A percentile compares a stretch with the other conserved stretches of the same genome.
These are phyloP conservation scores for Bipolaris gigantea DNA, from an alignment of 2,329 filamentous ascomycete species.

Conservation along the genomic window DNA sequence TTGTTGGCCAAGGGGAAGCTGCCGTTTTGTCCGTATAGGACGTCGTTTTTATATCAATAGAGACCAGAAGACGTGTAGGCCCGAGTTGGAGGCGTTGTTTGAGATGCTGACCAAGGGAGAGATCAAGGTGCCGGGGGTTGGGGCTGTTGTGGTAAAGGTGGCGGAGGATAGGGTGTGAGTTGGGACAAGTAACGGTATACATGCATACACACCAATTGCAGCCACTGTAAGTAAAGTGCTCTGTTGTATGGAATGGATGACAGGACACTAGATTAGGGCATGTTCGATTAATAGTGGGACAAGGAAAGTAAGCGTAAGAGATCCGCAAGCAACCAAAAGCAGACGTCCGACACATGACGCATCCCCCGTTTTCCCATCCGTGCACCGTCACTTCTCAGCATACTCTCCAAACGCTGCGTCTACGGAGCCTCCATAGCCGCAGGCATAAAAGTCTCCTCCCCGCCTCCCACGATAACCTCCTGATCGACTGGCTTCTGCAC, in stretches of 20 bases:
- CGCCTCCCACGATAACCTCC: background rate
- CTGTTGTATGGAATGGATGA: too few species aligned
- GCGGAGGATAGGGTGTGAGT: background rate
- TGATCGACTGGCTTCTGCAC: background rate
- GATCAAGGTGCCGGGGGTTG: constrained; percentile 37
- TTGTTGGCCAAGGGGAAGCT: background rate
- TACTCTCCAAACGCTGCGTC: background rate
- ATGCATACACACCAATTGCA: too few species aligned
- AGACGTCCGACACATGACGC: background rate
- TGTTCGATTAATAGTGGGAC: too few species aligned
- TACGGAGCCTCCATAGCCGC: constrained; percentile 3
- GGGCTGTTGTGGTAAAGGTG: constrained; percentile 31
- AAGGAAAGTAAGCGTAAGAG: too few species aligned
- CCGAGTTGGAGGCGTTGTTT: background rate
- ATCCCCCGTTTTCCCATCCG: background rate
- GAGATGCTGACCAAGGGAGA: constrained; percentile 22
- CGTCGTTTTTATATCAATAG: background rate
- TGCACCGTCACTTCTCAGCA: background rate
- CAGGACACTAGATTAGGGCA: too few species aligned
- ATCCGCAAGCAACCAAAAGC: too few species aligned
- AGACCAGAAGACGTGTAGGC: background rate
- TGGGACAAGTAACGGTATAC: background rate
- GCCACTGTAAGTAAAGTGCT: too few species aligned
- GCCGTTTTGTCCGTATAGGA: background rate
- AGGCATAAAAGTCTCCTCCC: background rate